Percentiles rank a stretch among this genome's conserved stretches.
Conservation (phyloP, 192 early-diverging fungal genomes). For the Chytriomyces confervae region DNA sequence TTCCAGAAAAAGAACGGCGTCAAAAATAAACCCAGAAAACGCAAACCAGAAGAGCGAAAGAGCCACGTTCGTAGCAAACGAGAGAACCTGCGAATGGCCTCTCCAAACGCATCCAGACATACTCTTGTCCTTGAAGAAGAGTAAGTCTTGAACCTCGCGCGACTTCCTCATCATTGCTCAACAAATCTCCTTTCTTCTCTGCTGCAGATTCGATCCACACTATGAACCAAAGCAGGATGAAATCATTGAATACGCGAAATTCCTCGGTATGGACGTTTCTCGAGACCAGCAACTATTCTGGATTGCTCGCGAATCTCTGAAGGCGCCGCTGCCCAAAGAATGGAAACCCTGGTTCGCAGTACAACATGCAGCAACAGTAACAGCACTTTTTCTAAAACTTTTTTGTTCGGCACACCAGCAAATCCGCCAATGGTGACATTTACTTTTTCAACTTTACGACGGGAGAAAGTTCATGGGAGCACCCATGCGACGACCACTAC, state of each 20-base stretch:
- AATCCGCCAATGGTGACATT: slow-evolving; percentile 69
- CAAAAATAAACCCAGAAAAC: no score
- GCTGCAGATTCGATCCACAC: slow-evolving; percentile 60
- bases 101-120: no score
- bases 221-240: slow-evolving; percentile 68
- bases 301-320: slow-evolving; percentile 67
- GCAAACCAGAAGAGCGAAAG: no score
- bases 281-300: slow-evolving; percentile 62
- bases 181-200: background rate
- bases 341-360: slow-evolving; percentile 65
- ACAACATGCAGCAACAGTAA: background rate
- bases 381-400: slow-evolving; percentile 10
- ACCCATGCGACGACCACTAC: slow-evolving; percentile 71
- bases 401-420: slow-evolving; percentile 42
- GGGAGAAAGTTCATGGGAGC: slow-evolving; percentile 70
- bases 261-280: slow-evolving; percentile 65
- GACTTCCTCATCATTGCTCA: background rate
- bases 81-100: no score
- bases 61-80: no score
- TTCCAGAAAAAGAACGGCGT: no score
- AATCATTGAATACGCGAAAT: slow-evolving; percentile 66
- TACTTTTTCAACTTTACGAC: slow-evolving; percentile 69
- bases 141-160: slow-evolving; percentile 16
- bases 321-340: slow-evolving; percentile 63
- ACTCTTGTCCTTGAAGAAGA: slow-evolving; percentile 51